phyloP scores from a whole-genome alignment of 345 rosid species.

The Geranium rotundifolium region DNA sequence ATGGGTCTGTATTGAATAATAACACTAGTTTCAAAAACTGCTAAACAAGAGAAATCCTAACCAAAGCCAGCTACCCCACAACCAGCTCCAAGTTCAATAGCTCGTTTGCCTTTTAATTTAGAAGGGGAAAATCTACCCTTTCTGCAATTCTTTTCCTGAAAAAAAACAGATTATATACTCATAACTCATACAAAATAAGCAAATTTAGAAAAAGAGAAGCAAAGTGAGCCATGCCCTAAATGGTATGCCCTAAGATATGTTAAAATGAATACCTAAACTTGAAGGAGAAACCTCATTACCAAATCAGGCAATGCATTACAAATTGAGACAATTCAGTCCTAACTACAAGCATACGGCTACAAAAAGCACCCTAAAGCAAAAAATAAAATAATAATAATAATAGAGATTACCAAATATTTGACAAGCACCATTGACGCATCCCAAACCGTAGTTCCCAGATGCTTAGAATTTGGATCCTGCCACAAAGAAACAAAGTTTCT shows the following conservation, averaged over 20 bases:
- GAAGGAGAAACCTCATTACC: not conserved
- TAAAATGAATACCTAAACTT: not conserved
- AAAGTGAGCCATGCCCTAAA: not conserved
- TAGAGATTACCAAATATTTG: constrained; percentile 56
- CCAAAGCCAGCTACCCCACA: constrained; percentile 97
- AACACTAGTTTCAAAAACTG: not conserved
- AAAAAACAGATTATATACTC: constrained; percentile 5
- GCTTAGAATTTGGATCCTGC: constrained; percentile 94
- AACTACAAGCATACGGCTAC: not conserved
- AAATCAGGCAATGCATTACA: not conserved
- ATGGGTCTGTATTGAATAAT: not conserved
- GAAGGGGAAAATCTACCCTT: constrained; percentile 73
- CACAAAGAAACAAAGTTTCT: constrained; percentile 14
- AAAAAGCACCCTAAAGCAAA: not conserved
- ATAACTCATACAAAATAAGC: not conserved
- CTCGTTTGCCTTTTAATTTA: constrained; percentile 85
- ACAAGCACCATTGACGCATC: constrained; percentile 90
- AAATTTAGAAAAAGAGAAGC: not conserved
- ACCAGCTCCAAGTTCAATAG: constrained; percentile 89
- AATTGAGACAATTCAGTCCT: not conserved
- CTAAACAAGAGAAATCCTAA: constrained; percentile 18
- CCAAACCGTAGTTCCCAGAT: constrained; percentile 95
- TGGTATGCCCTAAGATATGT: not conserved
- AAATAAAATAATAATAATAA: not conserved
- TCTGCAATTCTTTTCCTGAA: constrained; percentile 79